Conservation (phyloP, 179 eudicot species). For the Beta lomatogona region DNA sequence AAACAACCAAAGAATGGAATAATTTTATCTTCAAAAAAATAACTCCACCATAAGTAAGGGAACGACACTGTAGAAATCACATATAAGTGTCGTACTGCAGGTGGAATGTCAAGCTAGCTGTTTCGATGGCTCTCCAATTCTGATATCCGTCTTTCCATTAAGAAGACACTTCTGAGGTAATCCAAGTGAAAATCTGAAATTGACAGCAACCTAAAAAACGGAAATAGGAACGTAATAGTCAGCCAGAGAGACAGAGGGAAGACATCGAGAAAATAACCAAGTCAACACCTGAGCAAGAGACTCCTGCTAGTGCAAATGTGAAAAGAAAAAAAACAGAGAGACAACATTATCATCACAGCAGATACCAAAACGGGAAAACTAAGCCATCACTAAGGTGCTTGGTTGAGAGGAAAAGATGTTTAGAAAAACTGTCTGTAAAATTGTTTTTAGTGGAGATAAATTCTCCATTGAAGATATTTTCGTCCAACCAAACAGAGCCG, state of each 20-base stretch:
- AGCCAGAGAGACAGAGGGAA: not conserved
- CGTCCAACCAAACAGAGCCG: too few relatives aligned
- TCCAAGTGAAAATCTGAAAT: not conserved
- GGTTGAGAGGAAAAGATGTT: too few relatives aligned
- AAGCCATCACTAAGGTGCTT: not conserved
- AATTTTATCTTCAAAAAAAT: not conserved
- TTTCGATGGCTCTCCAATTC: not conserved
- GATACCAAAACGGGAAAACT: not conserved
- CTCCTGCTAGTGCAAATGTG: conserved; percentile 1
- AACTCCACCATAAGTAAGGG: not conserved
- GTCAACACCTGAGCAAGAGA: not conserved
- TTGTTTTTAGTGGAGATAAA: too few relatives aligned
- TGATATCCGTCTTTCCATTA: not conserved
- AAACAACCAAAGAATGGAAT: not conserved
- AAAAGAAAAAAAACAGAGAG: not conserved
- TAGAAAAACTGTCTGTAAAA: too few relatives aligned
- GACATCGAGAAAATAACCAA: not conserved
- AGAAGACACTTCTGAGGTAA: not conserved
- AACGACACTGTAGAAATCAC: not conserved
- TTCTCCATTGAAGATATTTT: too few relatives aligned
- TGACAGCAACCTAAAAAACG: not conserved
- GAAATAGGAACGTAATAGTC: not conserved
- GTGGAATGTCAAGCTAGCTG: not conserved
- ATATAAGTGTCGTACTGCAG: not conserved
- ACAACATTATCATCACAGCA: not conserved